A percentile compares a stretch with the other conserved stretches of the same genome.
Evolutionary conservation across 257 asterid genomes (phyloP).

Genomic region (Nyctanthes arbortristis): DNA sequence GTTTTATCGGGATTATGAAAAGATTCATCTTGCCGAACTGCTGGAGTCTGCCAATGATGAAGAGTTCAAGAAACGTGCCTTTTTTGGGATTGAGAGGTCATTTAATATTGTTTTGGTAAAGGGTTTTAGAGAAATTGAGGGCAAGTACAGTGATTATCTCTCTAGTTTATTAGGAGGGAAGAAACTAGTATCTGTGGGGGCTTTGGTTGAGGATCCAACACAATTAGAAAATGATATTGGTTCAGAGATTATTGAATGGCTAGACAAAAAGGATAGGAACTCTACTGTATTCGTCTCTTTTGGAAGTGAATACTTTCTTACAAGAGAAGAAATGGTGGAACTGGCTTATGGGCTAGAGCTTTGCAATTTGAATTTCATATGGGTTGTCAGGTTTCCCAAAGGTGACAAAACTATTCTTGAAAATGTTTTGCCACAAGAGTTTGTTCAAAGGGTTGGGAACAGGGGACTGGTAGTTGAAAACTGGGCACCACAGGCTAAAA

Average conservation of each 20-base stretch:
- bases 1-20: slow-evolving; percentile 20
- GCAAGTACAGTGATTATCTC: too few relatives aligned
- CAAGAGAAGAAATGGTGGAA: slow-evolving; percentile 34
- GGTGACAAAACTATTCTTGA: slow-evolving; percentile 6
- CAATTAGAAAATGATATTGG: background rate
- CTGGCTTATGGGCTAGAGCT: slow-evolving; percentile 43
- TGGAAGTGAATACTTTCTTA: slow-evolving; percentile 45
- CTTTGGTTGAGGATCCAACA: slow-evolving; percentile 36
- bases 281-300: too few relatives aligned
- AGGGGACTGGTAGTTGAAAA: too few relatives aligned
- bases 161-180: slow-evolving; percentile 12
- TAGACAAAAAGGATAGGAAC: too few relatives aligned
- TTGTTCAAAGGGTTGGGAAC: slow-evolving; percentile 31
- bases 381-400: too few relatives aligned
- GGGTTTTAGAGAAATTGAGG: too few relatives aligned
- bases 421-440: slow-evolving; percentile 37
- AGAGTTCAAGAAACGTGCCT: slow-evolving; percentile 7
- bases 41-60: too few relatives aligned
- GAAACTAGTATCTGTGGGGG: slow-evolving; percentile 41
- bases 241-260: slow-evolving; percentile 25
- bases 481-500: slow-evolving; percentile 48
- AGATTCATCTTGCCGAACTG: slow-evolving; percentile 11
- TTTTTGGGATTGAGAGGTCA: slow-evolving; percentile 21
- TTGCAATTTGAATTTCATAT: slow-evolving; percentile 34
- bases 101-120: slow-evolving; percentile 28